phyloP scores from a whole-genome alignment of 176 grass and related monocot genomes.

The Triticum aestivum region DNA sequence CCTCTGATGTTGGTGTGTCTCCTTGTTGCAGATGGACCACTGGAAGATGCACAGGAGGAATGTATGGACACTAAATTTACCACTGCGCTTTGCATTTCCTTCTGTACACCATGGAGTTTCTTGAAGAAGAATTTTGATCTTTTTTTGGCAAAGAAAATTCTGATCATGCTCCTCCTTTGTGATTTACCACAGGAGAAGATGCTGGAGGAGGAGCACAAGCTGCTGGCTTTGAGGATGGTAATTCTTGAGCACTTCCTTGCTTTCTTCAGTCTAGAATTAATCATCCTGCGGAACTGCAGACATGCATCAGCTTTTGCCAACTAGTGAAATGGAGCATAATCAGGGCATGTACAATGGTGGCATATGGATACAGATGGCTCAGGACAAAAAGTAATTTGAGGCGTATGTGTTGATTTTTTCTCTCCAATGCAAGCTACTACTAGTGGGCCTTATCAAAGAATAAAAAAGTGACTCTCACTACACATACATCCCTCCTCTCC shows the following conservation, averaged over 20 bases:
- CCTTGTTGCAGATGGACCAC: conserved; percentile 63
- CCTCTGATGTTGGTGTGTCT: conserved; percentile 14
- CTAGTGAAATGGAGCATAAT: background rate
- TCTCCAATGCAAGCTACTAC: too few relatives aligned
- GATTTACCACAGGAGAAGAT: conserved; percentile 53
- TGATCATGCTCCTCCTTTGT: background rate
- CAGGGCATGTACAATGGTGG: too few relatives aligned
- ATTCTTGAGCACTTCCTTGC: conserved; percentile 15
- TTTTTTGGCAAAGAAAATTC: background rate
- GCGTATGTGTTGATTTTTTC: too few relatives aligned
- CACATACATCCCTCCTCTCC: too few relatives aligned
- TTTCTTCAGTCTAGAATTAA: background rate
- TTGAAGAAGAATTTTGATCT: background rate
- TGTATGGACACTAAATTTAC: conserved; percentile 38
- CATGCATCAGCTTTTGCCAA: background rate
- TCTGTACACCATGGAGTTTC: background rate
- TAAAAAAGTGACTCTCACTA: too few relatives aligned
- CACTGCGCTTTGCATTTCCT: background rate
- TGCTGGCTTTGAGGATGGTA: conserved; percentile 69
- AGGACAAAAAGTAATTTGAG: too few relatives aligned
- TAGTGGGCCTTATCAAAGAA: too few relatives aligned
- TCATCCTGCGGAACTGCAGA: background rate
- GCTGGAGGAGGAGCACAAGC: conserved; percentile 82
- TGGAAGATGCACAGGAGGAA: conserved; percentile 78
- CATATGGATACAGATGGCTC: too few relatives aligned